phyloP scores from a whole-genome alignment of 202 grass and related monocot genomes.

The Tripidium arundinaceum region DNA sequence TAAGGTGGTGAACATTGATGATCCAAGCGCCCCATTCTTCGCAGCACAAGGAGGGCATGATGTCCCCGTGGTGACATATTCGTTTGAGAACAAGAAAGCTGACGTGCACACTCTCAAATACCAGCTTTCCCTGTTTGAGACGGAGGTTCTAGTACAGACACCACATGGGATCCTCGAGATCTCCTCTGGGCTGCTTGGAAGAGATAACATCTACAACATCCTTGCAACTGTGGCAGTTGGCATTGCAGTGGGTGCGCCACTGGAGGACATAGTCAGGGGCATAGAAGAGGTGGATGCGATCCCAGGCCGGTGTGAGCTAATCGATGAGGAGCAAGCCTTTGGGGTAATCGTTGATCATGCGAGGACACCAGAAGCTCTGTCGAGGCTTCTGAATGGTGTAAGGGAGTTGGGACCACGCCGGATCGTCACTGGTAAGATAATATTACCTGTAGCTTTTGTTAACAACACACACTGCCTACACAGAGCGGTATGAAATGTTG shows the following conservation, averaged over 20 bases:
- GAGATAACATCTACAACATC: conserved; percentile 79
- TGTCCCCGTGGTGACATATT: conserved; percentile 89
- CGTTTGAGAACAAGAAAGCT: conserved; percentile 92
- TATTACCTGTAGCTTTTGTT: conserved; percentile 21
- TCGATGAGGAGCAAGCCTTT: conserved; percentile 96
- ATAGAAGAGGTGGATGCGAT: conserved; percentile 97
- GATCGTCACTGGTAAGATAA: conserved; percentile 70
- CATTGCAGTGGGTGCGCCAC: conserved; percentile 68
- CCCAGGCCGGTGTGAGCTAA: conserved; percentile 85
- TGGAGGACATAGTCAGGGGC: conserved; percentile 93
- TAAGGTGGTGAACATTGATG: conserved; percentile 93
- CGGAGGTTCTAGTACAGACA: conserved; percentile 83
- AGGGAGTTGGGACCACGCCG: conserved; percentile 74
- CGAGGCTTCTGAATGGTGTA: conserved; percentile 70
- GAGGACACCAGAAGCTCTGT: conserved; percentile 64
- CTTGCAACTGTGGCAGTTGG: conserved; percentile 93
- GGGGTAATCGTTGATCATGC: conserved; percentile 89
- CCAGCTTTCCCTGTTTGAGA: conserved; percentile 95
- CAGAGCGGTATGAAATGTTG: not conserved
- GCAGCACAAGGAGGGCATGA: conserved; percentile 63
- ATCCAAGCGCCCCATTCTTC: conserved; percentile 71
- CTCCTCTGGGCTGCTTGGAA: conserved; percentile 88
- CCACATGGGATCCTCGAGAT: conserved; percentile 93
- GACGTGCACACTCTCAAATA: conserved; percentile 79
- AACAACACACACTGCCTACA: not conserved